Evolutionary conservation across 192 early-diverging fungal genomes (phyloP).

Genomic region (Backusella mclennaniae): DNA sequence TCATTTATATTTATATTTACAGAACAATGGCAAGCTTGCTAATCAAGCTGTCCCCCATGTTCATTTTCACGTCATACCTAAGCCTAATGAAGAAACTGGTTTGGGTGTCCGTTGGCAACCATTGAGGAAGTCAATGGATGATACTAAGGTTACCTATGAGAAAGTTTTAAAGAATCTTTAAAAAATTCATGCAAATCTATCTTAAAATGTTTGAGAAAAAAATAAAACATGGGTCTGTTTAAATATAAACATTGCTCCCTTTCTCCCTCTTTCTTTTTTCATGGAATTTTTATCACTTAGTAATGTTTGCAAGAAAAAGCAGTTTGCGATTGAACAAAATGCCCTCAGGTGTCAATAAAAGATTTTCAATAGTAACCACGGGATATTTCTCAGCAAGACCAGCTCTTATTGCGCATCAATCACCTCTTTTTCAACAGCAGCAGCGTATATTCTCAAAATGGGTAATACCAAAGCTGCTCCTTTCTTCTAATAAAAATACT

Average conservation of each 20-base stretch:
- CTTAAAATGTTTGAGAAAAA: background rate
- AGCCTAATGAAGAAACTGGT: constrained; percentile 63
- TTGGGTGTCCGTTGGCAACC: constrained; percentile 65
- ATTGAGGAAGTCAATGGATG: constrained; percentile 16
- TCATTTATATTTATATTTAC: background rate
- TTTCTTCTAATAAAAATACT: background rate
- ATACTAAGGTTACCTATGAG: constrained; percentile 22
- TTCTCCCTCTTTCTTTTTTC: background rate
- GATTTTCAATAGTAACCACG: background rate
- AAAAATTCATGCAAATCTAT: background rate
- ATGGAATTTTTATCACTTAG: background rate
- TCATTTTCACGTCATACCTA: constrained; percentile 92
- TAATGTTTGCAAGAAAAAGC: background rate
- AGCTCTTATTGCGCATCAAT: background rate
- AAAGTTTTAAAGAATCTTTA: constrained; percentile 16
- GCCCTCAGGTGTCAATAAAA: background rate
- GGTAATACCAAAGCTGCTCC: background rate
- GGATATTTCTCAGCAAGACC: background rate
- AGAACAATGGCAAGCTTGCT: constrained; percentile 56
- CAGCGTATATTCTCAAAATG: constrained; percentile 3
- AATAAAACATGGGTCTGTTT: background rate
- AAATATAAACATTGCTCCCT: background rate
- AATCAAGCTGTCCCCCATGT: constrained; percentile 84
- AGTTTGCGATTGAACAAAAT: background rate
- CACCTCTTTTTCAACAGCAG: background rate